Evolutionary conservation across 2,329 filamentous ascomycete genomes (phyloP), one percentile per base, ranked within the genome.

Genomic region (Aspergillus texensis): DNA sequence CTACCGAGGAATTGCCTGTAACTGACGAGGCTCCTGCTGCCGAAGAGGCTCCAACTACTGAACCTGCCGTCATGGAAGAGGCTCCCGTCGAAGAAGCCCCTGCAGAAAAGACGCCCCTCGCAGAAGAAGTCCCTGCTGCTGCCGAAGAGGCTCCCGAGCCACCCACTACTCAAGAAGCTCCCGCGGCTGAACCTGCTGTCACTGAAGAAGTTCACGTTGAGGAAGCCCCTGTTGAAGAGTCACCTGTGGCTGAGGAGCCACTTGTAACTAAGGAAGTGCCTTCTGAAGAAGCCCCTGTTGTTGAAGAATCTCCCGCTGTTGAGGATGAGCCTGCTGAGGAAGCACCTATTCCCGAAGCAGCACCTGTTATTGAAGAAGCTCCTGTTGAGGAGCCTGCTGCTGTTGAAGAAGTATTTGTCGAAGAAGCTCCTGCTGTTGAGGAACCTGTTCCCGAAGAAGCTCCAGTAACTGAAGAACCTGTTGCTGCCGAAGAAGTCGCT

Each of bases 201-300:
- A 46, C 55, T 45, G 57, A 58, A 41, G 48, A 52, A 14, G 48
- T n/a, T 30, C 48, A 2, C 58, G 66, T 69, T 48, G 32, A 63
- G 4, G 19, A 53, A 34, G 56, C 67, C 30, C 59, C 66, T 24
- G 56, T 63, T 56, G 65, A 70, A 39, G 63, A 68, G 48, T 19
- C 30, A 19, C 19, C 48, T 24, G 48, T 50, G 16, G 30, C 63
- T 60, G 57, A 73, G 69, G 26, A 72, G 64, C 57, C 74, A 73
- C 57, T 63, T 24, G 53, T 58, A 24, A 28, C 50, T 45, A 57
- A 55, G 14, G 62, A 63, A 60, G 62, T 60, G 30, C 53, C 62
- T 26, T n/a, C 63, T 39, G 55, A 54, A 21, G 59, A 64, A 58
- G 24, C 53, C 9, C 12, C 48, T 6, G 60, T 21, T 4, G 45